Conservation (phyloP, 768 basidiomycete genomes). For the Dendrothele bispora region DNA sequence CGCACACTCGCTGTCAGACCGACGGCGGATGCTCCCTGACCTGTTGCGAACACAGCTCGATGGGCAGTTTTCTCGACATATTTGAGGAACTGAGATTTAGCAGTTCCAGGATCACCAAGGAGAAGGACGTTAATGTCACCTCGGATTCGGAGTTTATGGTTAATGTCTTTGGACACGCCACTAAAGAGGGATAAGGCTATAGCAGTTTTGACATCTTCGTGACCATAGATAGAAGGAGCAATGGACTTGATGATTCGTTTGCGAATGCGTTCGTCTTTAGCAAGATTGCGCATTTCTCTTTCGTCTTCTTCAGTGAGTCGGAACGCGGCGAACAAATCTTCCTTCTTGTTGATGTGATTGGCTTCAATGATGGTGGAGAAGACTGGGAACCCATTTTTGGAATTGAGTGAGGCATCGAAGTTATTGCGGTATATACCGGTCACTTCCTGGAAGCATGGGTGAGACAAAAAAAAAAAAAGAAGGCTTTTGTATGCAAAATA, state of each 20-base stretch:
- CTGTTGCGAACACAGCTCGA: conserved; percentile 96
- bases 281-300: conserved; percentile 82
- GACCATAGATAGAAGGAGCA: conserved; percentile 98
- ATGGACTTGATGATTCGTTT: conserved; percentile 99
- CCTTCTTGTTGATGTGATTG: conserved; percentile 98
- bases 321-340: conserved; percentile 98
- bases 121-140: conserved; percentile 97
- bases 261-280: conserved; percentile 90
- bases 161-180: conserved; percentile 93
- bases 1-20: conserved; percentile 99
- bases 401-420: conserved; percentile 96
- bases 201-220: conserved; percentile 98
- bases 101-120: conserved; percentile 97
- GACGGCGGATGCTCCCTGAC: conserved; percentile 97
- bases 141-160: conserved; percentile 92
- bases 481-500: not conserved
- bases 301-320: conserved; percentile 97
- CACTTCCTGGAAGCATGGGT: conserved; percentile 66
- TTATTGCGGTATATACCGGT: conserved; percentile 99
- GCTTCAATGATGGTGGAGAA: conserved; percentile 98
- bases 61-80: conserved; percentile 99
- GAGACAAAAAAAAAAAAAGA: conserved; percentile 6
- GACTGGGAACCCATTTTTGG: conserved; percentile 98
- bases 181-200: conserved; percentile 94
- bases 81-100: conserved; percentile 98